Percentiles rank a stretch among this genome's conserved stretches.
These are phyloP conservation scores for Aureobasidium leucospermi DNA, from an alignment of 2,329 filamentous ascomycete genomes.

Conservation along the genomic window DNA sequence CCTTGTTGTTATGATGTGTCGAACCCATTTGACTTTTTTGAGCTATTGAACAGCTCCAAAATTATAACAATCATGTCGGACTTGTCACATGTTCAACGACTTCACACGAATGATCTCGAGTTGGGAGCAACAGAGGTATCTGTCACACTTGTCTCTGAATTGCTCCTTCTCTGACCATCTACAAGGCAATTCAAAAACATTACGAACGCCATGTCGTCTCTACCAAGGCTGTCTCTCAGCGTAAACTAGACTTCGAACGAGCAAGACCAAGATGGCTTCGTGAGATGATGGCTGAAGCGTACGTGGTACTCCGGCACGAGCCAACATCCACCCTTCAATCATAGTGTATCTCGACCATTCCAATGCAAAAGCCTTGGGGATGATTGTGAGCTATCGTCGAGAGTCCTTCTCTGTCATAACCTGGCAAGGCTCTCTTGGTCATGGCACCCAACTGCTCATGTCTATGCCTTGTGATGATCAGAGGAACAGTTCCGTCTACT, in stretches of 20 bases:
- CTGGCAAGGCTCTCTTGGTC: too few species aligned
- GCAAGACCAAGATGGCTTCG: constrained; percentile 46
- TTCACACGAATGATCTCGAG: constrained; percentile 39
- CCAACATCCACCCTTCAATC: not conserved
- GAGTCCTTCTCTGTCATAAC: too few species aligned
- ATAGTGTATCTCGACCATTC: too few species aligned
- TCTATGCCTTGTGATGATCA: too few species aligned
- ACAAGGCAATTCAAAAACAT: constrained; percentile 41
- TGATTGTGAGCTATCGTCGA: too few species aligned
- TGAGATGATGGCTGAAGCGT: constrained; percentile 49
- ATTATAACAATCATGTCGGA: not conserved
- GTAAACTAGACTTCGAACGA: constrained; percentile 49
- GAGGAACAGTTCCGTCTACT: too few species aligned
- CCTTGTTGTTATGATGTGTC: not conserved
- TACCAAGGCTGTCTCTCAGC: constrained; percentile 45
- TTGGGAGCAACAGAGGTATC: constrained; percentile 21
- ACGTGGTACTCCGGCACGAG: not conserved
- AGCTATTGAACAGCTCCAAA: too few species aligned
- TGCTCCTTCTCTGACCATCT: not conserved
- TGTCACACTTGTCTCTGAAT: not conserved
- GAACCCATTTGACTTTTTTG: too few species aligned
- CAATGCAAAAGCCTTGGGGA: too few species aligned
- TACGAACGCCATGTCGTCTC: constrained; percentile 44
- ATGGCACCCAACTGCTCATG: too few species aligned
- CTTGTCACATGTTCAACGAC: constrained; percentile 17